These are phyloP conservation scores for Lipomyces yamadae DNA, from an alignment of 805 yeast species.

Conservation along the genomic window DNA sequence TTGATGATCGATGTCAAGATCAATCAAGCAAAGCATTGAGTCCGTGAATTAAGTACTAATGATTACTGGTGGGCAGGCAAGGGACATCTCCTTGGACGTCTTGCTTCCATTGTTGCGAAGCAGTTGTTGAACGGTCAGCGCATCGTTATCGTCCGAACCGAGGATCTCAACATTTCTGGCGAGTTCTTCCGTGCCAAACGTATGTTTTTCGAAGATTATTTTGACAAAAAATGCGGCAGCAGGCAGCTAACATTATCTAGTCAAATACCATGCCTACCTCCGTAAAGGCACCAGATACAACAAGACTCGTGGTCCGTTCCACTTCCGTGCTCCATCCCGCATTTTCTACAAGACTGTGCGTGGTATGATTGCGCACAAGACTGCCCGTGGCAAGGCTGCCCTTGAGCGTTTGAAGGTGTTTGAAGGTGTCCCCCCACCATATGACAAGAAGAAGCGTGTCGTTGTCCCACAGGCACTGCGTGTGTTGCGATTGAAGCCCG, in stretches of 20 bases:
- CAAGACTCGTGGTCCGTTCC: conserved; percentile 99
- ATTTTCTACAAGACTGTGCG: conserved; percentile 99
- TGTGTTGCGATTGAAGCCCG: conserved; percentile 98
- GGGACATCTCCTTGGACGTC: conserved; percentile 99
- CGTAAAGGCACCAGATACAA: conserved; percentile 99
- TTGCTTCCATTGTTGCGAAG: conserved; percentile 98
- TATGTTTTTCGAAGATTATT: conserved; percentile 18
- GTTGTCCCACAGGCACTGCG: conserved; percentile 99
- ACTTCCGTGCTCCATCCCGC: conserved; percentile 99
- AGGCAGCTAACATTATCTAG: conserved; percentile 20
- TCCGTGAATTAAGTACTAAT: neutral
- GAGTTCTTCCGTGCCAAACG: conserved; percentile 99
- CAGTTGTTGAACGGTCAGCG: conserved; percentile 98
- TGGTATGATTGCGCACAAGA: conserved; percentile 99
- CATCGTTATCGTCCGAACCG: conserved; percentile 96
- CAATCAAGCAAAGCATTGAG: neutral
- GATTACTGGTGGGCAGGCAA: conserved; percentile 48
- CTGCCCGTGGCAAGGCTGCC: conserved; percentile 99
- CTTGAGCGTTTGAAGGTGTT: conserved; percentile 98
- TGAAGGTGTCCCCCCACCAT: conserved; percentile 99
- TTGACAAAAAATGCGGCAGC: neutral
- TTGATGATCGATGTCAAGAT: neutral
- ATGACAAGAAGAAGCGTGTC: conserved; percentile 99
- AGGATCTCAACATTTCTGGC: conserved; percentile 96
- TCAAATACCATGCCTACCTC: conserved; percentile 99